Base-by-base conservation (phyloP, 1,139 yeast species). In the Wickerhamomyces sp. region DNA sequence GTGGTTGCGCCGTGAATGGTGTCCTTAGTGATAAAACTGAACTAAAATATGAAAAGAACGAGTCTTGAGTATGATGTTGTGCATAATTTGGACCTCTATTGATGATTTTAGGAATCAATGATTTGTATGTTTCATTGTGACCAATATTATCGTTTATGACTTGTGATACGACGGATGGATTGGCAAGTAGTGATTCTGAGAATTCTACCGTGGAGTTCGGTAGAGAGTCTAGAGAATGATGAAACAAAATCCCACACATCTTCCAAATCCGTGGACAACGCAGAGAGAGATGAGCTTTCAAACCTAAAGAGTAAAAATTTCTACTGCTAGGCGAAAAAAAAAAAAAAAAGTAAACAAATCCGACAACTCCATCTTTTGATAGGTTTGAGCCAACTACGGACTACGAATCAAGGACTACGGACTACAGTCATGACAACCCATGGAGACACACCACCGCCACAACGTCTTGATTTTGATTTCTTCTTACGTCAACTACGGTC, bases 381-480 rank as follows among this genome's bases (percentile, higher is more conserved):
- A n/a, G n/a, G n/a, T n/a, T n/a, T n/a, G n/a, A n/a, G n/a, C n/a
- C n/a, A n/a, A n/a, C n/a, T n/a, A n/a, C n/a, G n/a, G n/a, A n/a
- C n/a, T n/a, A n/a, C n/a, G n/a, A n/a, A n/a, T n/a, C n/a, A n/a
- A n/a, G n/a, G n/a, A n/a, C n/a, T n/a, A n/a, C n/a, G n/a, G n/a
- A n/a, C n/a, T n/a, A n/a, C n/a, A n/a, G n/a, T n/a, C n/a, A n/a
- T n/a, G n/a, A n/a, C n/a, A n/a, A n/a, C n/a, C n/a, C n/a, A n/a
- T n/a, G n/a, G n/a, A n/a, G n/a, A n/a, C n/a, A n/a, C n/a, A n/a
- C n/a, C n/a, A n/a, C n/a, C n/a, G n/a, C n/a, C n/a, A n/a, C n/a
- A n/a, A n/a, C n/a, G n/a, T 22, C 85, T 87, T 60, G 95, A 91
- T 55, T 91, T 89, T 57, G 95, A 85, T 52, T 64, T 70, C 17